Evolutionary conservation across 352 stramenopile species (phyloP), one percentile per base, ranked within the genome.

Genomic region (Phytopythium aichiense): DNA sequence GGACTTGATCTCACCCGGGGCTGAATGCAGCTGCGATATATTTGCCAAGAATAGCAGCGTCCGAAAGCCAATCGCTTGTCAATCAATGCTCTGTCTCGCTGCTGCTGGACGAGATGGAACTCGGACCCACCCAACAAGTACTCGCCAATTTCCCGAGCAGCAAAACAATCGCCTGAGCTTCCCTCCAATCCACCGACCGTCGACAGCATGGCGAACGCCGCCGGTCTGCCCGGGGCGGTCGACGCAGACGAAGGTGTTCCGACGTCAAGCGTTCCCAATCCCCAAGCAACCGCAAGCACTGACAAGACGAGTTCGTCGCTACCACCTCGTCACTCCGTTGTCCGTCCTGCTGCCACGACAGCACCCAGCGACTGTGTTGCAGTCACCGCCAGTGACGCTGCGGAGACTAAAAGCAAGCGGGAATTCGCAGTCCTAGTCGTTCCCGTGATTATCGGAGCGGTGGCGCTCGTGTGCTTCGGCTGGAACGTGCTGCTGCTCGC

Each of bases 401-500:
- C n/a, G 18, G 0, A 2, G 0, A 1, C 40, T 8, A 11, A 0
- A 9, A 46, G 4, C 4, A 50, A 4, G 20, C 20, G 18, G 20
- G 7, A 1, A 16, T 0, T 30, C 9, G 8, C 22, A 20, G 31
- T 4, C 5, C 7, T 35, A 1, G 33, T 31, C 16, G 33, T 58
- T 16, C 53, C 33, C 4, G 2, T 18, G 4, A 7, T 31, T 1
- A 22, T 37, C n/a, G 23, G 20, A 7, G 9, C 33, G 1, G 53
- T 58, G 15, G 31, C 20, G 6, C 15, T 46, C 13, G 33, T 45
- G 6, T 72, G 58, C 37, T 53, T 77, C 28, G 20, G 23, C 5
- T 78, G 71, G 71, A 71, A 62, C 9, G 2, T 73, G 4, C 73
- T 65, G 64, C 56, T 73, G 2, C 42, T 75, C 2, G 49, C 60